Evolutionary conservation across 805 yeast genomes (phyloP), one percentile per base, ranked within the genome.

Genomic region (Debaryomyces castellii): DNA sequence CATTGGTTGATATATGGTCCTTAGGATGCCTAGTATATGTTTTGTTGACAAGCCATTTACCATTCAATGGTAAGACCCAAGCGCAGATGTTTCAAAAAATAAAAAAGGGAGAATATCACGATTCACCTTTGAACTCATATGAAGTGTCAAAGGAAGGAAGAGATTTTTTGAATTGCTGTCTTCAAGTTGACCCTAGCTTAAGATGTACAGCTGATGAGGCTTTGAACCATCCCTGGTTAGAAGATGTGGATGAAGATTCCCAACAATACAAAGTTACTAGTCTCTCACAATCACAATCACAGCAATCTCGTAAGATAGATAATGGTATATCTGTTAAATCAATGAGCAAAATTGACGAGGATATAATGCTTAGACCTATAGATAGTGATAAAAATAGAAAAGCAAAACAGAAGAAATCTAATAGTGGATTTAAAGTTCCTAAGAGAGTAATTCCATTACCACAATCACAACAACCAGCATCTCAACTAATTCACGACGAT

Each of bases 1-100:
- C 87, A 32, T 76, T 88, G 47, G 98, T 94, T 12, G 99, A 94
- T 63, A 89, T 94, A 78, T 94, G 99, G 99, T 89, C 97, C 1
- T 76, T 94, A 46, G 99, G 99, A 0, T 94, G 99, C 64, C 69
- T 94, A 22, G 85, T 90, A 0, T 94, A 90, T 68, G 99, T 94
- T 3, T 82, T 92, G 20, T 65, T 94, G 44, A 92, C 99, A 0
- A 92, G 94, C 0, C 97, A 89, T 74, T 71, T 92, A 49, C 99
- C 99, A 6, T 94, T 94, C 63, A 89, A 92, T 62, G 97, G 97
- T 1, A 78, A 84, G 43, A 89, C 97, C 0, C 98, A 92, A 58
- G 91, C 87, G 12, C 87, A 87, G 49, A 70, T 94, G 57, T 88
- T 88, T 65, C 77, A 77, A 47, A 85, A 87, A 55, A 91, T 94